A percentile compares a stretch with the other conserved stretches of the same genome.
Conservation (phyloP, 257 asterid species). For the Salvia hispanica region DNA sequence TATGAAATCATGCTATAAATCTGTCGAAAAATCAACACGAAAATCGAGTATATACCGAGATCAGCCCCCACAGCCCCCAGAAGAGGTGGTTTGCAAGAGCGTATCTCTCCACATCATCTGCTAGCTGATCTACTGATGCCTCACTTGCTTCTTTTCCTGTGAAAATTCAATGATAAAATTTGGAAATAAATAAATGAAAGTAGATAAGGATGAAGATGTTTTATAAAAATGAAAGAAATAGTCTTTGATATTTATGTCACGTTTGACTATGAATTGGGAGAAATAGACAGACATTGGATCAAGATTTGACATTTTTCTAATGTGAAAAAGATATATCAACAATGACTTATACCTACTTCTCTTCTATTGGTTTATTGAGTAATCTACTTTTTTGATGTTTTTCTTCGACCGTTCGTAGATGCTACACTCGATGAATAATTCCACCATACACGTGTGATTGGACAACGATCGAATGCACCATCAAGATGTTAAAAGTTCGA, state of each 20-base stretch:
- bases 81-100: slow-evolving; percentile 86
- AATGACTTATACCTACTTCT: slow-evolving; percentile 13
- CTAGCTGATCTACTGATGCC: slow-evolving; percentile 48
- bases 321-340: not conserved
- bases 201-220: slow-evolving; percentile 23
- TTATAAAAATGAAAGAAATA: no score
- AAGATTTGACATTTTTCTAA: slow-evolving; percentile 21
- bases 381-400: not conserved
- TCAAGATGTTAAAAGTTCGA: no score
- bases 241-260: not conserved
- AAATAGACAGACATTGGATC: not conserved
- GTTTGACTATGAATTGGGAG: not conserved
- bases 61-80: slow-evolving; percentile 97
- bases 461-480: no score
- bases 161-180: slow-evolving; percentile 7
- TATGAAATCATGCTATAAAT: not conserved
- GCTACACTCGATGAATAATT: no score
- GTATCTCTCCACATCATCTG: slow-evolving; percentile 63
- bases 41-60: slow-evolving; percentile 56
- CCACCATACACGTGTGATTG: no score
- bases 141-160: slow-evolving; percentile 59
- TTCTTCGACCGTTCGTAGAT: no score
- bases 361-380: not conserved
- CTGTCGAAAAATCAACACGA: not conserved
- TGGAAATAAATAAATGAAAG: not conserved